These are phyloP conservation scores for Fusarium sp. DNA, from an alignment of 2,329 filamentous ascomycete genomes.

Conservation along the genomic window DNA sequence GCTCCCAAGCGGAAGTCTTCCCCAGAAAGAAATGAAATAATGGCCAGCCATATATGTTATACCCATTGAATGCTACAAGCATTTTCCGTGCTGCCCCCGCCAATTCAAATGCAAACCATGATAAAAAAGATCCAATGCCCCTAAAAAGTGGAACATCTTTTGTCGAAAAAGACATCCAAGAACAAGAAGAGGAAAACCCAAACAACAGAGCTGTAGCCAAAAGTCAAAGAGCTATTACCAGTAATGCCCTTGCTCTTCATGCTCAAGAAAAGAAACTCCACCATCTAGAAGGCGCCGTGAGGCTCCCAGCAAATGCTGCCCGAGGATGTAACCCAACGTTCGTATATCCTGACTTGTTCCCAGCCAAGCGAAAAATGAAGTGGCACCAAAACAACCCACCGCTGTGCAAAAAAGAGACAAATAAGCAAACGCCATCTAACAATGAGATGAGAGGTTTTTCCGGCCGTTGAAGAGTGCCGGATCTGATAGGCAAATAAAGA, in stretches of 20 bases:
- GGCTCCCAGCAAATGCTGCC: conserved; percentile 45
- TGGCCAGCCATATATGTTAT: conserved; percentile 39
- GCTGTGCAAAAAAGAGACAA: conserved; percentile 46
- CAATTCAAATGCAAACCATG: conserved; percentile 35
- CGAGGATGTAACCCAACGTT: conserved; percentile 44
- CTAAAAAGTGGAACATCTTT: conserved; percentile 31
- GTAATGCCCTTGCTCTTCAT: conserved; percentile 20
- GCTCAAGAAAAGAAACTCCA: conserved; percentile 19
- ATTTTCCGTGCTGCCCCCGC: conserved; percentile 13
- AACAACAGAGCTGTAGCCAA: conserved; percentile 3
- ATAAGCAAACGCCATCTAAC: conserved; percentile 16
- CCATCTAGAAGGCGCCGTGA: conserved; percentile 45
- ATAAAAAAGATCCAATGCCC: conserved; percentile 36
- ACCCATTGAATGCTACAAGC: conserved; percentile 18
- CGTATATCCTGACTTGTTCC: conserved; percentile 33
- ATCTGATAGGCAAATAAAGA: conserved; percentile 10
- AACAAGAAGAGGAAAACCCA: conserved; percentile 16
- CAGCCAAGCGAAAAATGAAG: conserved; percentile 33
- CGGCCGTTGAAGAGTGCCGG: conserved; percentile 28
- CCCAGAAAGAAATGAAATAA: conserved; percentile 31
- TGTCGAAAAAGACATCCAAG: conserved; percentile 34
- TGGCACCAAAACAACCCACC: conserved; percentile 34
- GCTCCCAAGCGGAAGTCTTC: conserved; percentile 1
- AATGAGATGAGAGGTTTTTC: conserved; percentile 30
- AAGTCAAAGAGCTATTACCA: conserved; percentile 11